Conservation (phyloP, 768 basidiomycete species). For the Dentipellis fragilis region DNA sequence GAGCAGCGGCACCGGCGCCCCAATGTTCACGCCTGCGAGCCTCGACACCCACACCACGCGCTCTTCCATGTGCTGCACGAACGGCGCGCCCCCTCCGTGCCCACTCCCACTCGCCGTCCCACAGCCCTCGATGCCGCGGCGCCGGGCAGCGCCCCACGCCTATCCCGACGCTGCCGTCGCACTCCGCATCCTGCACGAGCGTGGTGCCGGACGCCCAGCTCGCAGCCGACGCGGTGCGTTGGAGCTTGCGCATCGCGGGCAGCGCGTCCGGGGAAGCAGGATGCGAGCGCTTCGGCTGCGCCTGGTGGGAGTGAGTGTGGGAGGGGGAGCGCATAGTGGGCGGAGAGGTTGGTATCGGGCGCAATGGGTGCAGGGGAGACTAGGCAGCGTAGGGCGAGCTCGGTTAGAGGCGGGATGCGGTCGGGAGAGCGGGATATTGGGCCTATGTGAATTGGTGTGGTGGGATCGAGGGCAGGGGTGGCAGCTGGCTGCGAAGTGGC, state of each 20-base stretch:
- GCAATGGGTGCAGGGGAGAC: slow-evolving; percentile 3
- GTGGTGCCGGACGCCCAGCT: slow-evolving; percentile 2
- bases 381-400: slow-evolving; percentile 11
- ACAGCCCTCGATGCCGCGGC: background rate
- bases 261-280: slow-evolving; percentile 3
- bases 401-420: slow-evolving; percentile 9
- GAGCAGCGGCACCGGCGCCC: slow-evolving; percentile 10
- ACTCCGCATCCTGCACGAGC: background rate
- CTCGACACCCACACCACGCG: slow-evolving; percentile 9
- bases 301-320: slow-evolving; percentile 6
- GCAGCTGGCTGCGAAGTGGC: background rate
- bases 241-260: slow-evolving; percentile 5
- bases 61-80: slow-evolving; percentile 9
- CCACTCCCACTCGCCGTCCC: slow-evolving; percentile 2
- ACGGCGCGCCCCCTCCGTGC: slow-evolving; percentile 8
- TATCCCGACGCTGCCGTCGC: background rate
- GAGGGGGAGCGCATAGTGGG: slow-evolving; percentile 7
- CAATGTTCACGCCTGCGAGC: slow-evolving; percentile 9
- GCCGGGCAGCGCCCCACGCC: slow-evolving; percentile 11
- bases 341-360: slow-evolving; percentile 6
- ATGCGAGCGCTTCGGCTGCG: slow-evolving; percentile 4
- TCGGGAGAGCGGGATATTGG: background rate
- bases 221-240: slow-evolving; percentile 6
- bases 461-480: background rate
- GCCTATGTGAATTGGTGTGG: background rate